These are phyloP conservation scores for Sporobolomyces phaffii DNA, from an alignment of 768 basidiomycete species.

Conservation along the genomic window DNA sequence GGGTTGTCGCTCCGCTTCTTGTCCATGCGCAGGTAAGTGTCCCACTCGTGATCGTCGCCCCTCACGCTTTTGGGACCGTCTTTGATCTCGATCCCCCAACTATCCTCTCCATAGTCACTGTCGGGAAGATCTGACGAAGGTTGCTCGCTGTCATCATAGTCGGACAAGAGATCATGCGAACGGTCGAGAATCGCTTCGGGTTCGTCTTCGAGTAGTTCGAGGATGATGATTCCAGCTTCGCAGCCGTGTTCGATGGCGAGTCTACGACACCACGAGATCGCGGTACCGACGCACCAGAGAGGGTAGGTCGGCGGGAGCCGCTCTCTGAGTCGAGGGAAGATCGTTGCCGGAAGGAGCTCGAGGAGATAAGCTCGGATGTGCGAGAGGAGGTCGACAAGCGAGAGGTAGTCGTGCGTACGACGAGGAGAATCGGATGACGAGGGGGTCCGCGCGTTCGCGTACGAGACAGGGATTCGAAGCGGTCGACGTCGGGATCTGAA, in stretches of 20 bases:
- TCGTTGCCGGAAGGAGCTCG: conserved; percentile 12
- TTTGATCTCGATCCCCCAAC: background rate
- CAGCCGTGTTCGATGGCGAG: background rate
- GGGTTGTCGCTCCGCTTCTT: conserved; percentile 15
- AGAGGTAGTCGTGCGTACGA: conserved; percentile 23
- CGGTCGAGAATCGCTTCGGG: conserved; percentile 3
- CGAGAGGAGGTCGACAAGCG: conserved; percentile 9
- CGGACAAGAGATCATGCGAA: background rate
- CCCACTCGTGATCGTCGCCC: background rate
- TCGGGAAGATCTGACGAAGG: too few species aligned
- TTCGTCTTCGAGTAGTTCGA: conserved; percentile 29
- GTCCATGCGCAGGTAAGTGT: background rate
- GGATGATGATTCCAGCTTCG: conserved; percentile 5
- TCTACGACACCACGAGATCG: conserved; percentile 13
- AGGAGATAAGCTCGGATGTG: conserved; percentile 11
- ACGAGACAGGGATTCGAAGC: background rate
- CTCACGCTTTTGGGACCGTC: background rate
- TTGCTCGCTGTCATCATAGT: too few species aligned
- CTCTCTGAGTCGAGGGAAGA: conserved; percentile 11
- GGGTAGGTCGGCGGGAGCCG: background rate
- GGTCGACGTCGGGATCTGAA: conserved; percentile 4
- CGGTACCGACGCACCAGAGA: conserved; percentile 11
- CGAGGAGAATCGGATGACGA: background rate
- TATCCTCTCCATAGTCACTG: background rate
- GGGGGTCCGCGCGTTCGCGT: background rate